phyloP scores from a whole-genome alignment of 352 stramenopile genomes.

The Pythium rishiriense region DNA sequence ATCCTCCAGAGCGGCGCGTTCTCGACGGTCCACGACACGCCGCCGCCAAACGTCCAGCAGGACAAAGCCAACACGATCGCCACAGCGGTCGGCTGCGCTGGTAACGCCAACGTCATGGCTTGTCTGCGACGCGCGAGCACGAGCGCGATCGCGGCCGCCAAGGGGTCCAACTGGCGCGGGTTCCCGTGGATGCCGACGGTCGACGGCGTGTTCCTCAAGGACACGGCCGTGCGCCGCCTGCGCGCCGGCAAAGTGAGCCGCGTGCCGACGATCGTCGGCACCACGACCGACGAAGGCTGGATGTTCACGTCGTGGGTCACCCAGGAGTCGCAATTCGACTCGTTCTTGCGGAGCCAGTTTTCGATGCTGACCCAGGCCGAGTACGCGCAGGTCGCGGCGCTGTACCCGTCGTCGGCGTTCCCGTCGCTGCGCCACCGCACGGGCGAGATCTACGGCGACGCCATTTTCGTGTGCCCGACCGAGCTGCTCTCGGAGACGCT shows the following conservation, averaged over 20 bases:
- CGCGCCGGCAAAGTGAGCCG: not conserved
- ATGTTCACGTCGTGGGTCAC: not conserved
- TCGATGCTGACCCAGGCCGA: slow-evolving; percentile 3
- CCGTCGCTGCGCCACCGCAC: not conserved
- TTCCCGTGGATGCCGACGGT: not conserved
- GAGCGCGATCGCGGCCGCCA: not conserved
- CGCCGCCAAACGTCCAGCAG: not conserved
- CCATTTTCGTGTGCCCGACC: slow-evolving; percentile 4
- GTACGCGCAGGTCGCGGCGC: not conserved
- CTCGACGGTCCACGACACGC: not conserved
- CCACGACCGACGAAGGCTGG: slow-evolving; percentile 10
- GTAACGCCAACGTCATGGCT: not conserved
- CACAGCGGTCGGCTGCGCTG: not conserved
- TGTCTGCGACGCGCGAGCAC: not conserved
- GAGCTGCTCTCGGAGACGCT: not conserved
- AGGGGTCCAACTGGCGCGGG: not conserved
- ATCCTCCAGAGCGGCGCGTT: slow-evolving; percentile 1
- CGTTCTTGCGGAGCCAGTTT: not conserved
- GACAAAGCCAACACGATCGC: not conserved
- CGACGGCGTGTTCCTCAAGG: slow-evolving; percentile 2
- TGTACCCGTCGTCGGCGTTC: slow-evolving; percentile 12
- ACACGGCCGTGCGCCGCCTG: not conserved
- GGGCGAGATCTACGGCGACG: not conserved
- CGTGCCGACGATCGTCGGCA: slow-evolving; percentile 7
- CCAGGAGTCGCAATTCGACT: not conserved